These are phyloP conservation scores for Bonia amplexicaulis DNA, from an alignment of 176 grass and related monocot genomes.

Conservation along the genomic window DNA sequence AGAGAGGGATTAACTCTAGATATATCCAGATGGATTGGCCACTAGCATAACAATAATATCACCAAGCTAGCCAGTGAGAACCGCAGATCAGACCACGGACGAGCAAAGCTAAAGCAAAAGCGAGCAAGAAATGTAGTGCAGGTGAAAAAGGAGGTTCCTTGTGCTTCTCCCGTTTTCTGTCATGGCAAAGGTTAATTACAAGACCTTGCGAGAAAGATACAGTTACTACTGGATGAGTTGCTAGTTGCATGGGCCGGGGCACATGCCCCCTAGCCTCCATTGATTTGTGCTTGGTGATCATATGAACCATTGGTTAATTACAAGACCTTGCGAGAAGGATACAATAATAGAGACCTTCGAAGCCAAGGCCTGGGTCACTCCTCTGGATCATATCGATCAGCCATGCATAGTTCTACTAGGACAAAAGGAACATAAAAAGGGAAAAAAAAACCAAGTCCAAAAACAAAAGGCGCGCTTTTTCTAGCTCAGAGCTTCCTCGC, in stretches of 20 bases:
- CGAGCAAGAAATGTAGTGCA: neutral
- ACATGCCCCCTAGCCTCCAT: too few relatives aligned
- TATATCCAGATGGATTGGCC: neutral
- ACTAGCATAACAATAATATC: neutral
- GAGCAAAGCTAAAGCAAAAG: neutral
- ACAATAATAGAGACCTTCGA: conserved; percentile 23
- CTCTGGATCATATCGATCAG: neutral
- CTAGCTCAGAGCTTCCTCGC: neutral
- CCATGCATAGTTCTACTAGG: neutral
- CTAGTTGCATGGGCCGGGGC: too few relatives aligned
- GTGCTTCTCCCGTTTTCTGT: neutral
- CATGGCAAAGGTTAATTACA: conserved; percentile 7
- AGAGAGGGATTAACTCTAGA: neutral
- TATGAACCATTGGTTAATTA: neutral
- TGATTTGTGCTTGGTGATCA: too few relatives aligned
- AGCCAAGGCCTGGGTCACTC: neutral
- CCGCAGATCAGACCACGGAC: neutral
- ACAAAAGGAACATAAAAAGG: neutral
- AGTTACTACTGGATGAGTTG: neutral
- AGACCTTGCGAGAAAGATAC: conserved; percentile 19
- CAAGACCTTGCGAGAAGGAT: conserved; percentile 21
- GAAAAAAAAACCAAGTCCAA: neutral
- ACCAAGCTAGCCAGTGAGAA: neutral
- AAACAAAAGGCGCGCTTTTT: neutral
- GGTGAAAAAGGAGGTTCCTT: neutral